Evolutionary conservation across 2,329 filamentous ascomycete genomes (phyloP).

Genomic region (Knufia fluminis): DNA sequence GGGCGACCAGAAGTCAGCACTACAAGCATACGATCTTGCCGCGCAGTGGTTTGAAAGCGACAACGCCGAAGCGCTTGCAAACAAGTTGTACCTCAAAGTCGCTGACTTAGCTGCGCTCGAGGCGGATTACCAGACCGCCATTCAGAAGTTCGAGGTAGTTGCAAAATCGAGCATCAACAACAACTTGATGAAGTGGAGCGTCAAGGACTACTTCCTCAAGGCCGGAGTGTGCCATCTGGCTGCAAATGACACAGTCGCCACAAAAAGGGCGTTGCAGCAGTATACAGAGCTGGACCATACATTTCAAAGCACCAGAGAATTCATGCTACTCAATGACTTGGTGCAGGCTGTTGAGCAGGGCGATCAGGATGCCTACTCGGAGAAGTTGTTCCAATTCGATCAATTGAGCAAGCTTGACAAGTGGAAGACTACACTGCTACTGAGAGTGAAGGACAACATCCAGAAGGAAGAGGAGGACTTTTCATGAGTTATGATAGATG

Average conservation of each 20-base stretch:
- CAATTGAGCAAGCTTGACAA: constrained; percentile 89
- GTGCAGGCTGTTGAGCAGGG: constrained; percentile 64
- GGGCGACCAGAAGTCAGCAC: constrained; percentile 65
- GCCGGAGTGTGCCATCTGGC: constrained; percentile 83
- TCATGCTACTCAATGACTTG: constrained; percentile 70
- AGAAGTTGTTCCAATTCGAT: constrained; percentile 82
- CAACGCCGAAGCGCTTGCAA: constrained; percentile 77
- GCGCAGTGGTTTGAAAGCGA: constrained; percentile 85
- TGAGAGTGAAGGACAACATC: constrained; percentile 76
- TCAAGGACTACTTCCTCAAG: constrained; percentile 94
- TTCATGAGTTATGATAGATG: constrained; percentile 37
- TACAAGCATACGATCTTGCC: constrained; percentile 75
- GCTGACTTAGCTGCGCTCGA: constrained; percentile 78
- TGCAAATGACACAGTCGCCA: constrained; percentile 65
- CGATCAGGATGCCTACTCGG: constrained; percentile 73
- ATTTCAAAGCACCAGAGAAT: constrained; percentile 69
- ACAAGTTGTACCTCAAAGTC: constrained; percentile 88
- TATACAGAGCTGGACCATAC: constrained; percentile 72
- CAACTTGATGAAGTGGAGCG: constrained; percentile 85
- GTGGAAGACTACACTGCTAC: constrained; percentile 85
- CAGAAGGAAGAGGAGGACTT: constrained; percentile 63
- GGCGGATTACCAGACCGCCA: constrained; percentile 74
- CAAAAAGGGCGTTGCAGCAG: constrained; percentile 68
- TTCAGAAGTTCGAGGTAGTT: constrained; percentile 75
- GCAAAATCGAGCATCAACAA: constrained; percentile 70